Percentiles rank a stretch among this genome's conserved stretches.
These are phyloP conservation scores for Avicennia marina DNA, from an alignment of 257 asterid genomes.

Conservation along the genomic window DNA sequence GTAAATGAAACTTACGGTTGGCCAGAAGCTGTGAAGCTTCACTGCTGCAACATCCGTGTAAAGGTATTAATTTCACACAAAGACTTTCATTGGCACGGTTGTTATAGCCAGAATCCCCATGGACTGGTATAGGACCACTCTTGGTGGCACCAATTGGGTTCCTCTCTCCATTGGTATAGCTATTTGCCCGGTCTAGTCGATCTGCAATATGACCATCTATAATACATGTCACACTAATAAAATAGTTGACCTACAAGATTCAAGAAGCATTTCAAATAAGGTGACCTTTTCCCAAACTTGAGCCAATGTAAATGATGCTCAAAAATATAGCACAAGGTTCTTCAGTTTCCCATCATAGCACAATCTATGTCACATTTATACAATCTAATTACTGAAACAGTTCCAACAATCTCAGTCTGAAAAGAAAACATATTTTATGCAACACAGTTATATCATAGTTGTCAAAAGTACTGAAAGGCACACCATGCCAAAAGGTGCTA, in stretches of 20 bases:
- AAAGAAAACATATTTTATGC: no score
- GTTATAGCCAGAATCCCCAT: slow-evolving; percentile 43
- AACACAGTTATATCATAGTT: no score
- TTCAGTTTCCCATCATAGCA: neutral
- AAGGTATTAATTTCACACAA: slow-evolving; percentile 38
- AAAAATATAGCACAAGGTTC: neutral
- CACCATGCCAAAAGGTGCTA: no score
- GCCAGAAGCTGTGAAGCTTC: slow-evolving; percentile 55
- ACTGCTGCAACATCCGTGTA: slow-evolving; percentile 47
- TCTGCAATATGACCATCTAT: slow-evolving; percentile 31
- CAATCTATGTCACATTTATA: neutral
- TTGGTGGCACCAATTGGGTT: slow-evolving; percentile 27
- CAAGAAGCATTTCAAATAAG: neutral
- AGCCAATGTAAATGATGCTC: neutral
- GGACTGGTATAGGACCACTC: slow-evolving; percentile 27
- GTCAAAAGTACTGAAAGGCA: no score
- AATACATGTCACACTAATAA: neutral
- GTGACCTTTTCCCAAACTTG: neutral
- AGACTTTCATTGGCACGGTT: slow-evolving; percentile 37
- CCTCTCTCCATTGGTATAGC: slow-evolving; percentile 42
- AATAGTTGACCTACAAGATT: neutral
- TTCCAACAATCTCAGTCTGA: neutral
- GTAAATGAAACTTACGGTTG: slow-evolving; percentile 50
- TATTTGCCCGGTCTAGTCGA: slow-evolving; percentile 49
- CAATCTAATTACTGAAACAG: neutral